Base-by-base conservation (phyloP, 441 rosid genomes). In the Aquilaria agallochum region DNA sequence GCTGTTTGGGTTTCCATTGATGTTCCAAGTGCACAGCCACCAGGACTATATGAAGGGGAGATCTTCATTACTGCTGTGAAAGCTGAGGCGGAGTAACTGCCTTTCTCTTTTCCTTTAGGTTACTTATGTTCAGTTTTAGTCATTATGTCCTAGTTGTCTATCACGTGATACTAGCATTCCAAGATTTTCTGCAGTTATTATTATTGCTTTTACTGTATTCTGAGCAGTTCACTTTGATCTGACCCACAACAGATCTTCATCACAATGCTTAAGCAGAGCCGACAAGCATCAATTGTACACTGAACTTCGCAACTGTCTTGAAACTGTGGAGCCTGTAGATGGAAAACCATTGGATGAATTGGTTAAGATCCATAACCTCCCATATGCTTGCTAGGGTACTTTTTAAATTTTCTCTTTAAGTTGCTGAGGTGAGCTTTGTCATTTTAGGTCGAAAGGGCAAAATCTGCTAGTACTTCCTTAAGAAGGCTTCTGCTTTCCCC, bases 31-130 rank as follows among this genome's bases (percentile, higher is more conserved):
- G 78, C 69, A 53, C 97, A 90, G 72, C 87, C 95, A 27, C 90
- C 96, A 5, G 97, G 98, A 70, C 85, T 79, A 63, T 94, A 94
- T 60, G 96, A 85, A 70, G 98, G 98, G 65, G 98, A 90, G 75
- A 72, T 89, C 70, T 72, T 77, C 62, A 59, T 89, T 66, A 85
- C 96, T 70, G 91, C 96, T n/a, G 50, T 70, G 50, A 90, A 83
- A 72, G 71, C 72, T 34, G 90, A 82, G 55, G 74, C 84, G 70
- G 86, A 73, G 98, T 89, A 80, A 69, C 52, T 5, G 65, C 68
- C 55, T 70, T 40, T 63, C 68, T 36, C 50, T 65, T 30, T 57
- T 56, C 11, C 9, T 66, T 60, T 52, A 74, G 5, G 49, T 60
- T 61, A 11, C 57, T 42, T 68, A 50, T 57, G 42, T 62, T 64